Base-by-base conservation (phyloP, 352 stramenopile species). In the Phytophthora foliorum region DNA sequence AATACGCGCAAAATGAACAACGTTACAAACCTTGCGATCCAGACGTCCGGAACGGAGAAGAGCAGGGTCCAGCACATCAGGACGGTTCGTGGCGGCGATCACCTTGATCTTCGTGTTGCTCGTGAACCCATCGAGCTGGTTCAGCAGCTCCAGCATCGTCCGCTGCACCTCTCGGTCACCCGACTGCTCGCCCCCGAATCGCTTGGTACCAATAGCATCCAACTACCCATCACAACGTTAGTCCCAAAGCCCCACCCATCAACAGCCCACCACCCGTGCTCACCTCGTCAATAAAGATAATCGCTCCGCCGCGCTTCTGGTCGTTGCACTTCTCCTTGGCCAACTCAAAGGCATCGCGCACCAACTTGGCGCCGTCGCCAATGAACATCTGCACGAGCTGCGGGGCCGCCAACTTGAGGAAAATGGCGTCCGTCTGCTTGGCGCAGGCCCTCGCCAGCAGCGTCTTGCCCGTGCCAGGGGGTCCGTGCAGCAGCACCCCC, bases 371-470 rank as follows among this genome's bases (percentile, higher is more conserved):
- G 27, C 98, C 98, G 63, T 99, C 98, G 57, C 98, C 98, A 72
- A 99, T 99, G 70, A 99, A 99, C 97, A 99, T 99, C 77, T 99
- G 90, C 32, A 99, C 97, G 25, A 99, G 83, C 75, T 99, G 96
- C n/a, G 97, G 97, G 9, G 96, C 98, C 4, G 97, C 97, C 41
- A 99, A 78, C 82, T 99, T 99, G 29, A 99, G 77, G 80, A 99
- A 99, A 42, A 99, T 97, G 4, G 97, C 97, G 72, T 99, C 97
- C 11, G 97, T 99, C 70, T 99, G 95, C 75, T 99, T 99, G 17
- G 98, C 97, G 79, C 97, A 99, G 1, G 98, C 98, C 48, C 97
- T 82, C n/a, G 98, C 98, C 25, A 99, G 76, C 24, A 99, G 77
- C 9, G 98, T 99, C 82, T 99, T 99, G 44, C 98, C 98, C 1